phyloP scores from a whole-genome alignment of 208 protist species.

The Leishmania lainsoni region DNA sequence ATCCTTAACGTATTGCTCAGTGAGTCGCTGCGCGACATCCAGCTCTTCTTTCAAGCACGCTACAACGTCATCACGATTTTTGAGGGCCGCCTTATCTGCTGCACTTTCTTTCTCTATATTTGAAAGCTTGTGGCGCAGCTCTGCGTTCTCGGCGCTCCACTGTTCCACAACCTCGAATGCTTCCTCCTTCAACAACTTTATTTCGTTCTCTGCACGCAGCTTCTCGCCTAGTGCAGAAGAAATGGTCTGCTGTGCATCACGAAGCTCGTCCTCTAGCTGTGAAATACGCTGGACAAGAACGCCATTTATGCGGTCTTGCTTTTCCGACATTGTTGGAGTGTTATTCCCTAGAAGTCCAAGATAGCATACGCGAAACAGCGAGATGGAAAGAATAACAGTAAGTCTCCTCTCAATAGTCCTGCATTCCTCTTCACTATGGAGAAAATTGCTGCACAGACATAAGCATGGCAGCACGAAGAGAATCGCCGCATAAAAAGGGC shows the following conservation, averaged over 20 bases:
- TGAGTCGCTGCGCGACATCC: slow-evolving; percentile 26
- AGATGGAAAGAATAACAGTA: slow-evolving; percentile 28
- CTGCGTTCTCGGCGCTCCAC: slow-evolving; percentile 62
- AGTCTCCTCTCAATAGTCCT: too few relatives aligned
- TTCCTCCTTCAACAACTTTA: slow-evolving; percentile 56
- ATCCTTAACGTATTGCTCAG: slow-evolving; percentile 24
- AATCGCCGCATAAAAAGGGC: not conserved
- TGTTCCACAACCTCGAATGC: slow-evolving; percentile 75
- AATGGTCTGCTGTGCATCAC: slow-evolving; percentile 31
- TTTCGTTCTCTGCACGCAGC: slow-evolving; percentile 52
- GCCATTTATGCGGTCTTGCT: slow-evolving; percentile 56
- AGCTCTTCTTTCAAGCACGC: slow-evolving; percentile 34
- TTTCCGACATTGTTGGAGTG: slow-evolving; percentile 33
- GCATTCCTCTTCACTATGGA: not conserved
- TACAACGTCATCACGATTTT: slow-evolving; percentile 24
- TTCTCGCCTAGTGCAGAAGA: slow-evolving; percentile 26
- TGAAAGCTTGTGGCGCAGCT: slow-evolving; percentile 40
- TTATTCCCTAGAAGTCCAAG: not conserved
- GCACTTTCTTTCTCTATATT: slow-evolving; percentile 5
- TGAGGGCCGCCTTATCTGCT: slow-evolving; percentile 3
- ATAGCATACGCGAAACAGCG: not conserved
- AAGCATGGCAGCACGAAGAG: not conserved
- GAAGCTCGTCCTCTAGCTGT: slow-evolving; percentile 72
- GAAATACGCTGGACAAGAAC: slow-evolving; percentile 71
- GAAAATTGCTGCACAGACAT: not conserved